Base-by-base conservation (phyloP, 1,284 basidiomycete genomes). In the Sanghuangporus weigelae region DNA sequence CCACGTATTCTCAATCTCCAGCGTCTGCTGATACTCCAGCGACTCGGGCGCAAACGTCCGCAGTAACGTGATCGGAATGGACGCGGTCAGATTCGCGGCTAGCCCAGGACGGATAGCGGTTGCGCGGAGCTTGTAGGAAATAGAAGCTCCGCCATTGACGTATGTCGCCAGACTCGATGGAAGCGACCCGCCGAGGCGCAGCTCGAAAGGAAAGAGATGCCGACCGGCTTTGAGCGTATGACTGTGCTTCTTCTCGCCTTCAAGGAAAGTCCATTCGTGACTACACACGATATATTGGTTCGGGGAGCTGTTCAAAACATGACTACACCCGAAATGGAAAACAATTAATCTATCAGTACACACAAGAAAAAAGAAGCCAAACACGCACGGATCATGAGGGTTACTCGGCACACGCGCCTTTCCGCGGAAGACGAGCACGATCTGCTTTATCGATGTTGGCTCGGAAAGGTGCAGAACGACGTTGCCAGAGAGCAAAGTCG, bases 1-100 rank as follows among this genome's bases (percentile, higher is more conserved):
- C 95, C 95, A 98, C 12, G 93, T 95, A 74, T 96, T 96, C 75
- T 96, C 94, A 67, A 92, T 89, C 74, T 98, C 95, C 64, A 96
- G 83, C 1, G 93, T 95, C 74, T 97, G 95, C 71, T 93, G 95
- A 78, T 93, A 97, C 75, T 97, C 95, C 69, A 96, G 84, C 1
- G 95, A 90, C 68, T 96, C 93, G 2, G 84, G 74, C 5, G 85
- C 81, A 70, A 94, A 90, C 2, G 88, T 86, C 63, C 94, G 86
- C 56, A 90, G 70, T 66, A 97, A 78, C 65, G 80, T 78, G 63
- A 97, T 83, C 11, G 86, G 83, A 54, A 79, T 76, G 56, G 80
- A 76, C 1, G 85, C 78, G 60, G 87, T 83, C 62, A 93, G 83
- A 72, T 95, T 95, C 64, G 84, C 79, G 57, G 82, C 80, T 68